Evolutionary conservation across 1,139 yeast genomes (phyloP), one percentile per base, ranked within the genome.

Genomic region (Spencermartinsiella ligniputridi): DNA sequence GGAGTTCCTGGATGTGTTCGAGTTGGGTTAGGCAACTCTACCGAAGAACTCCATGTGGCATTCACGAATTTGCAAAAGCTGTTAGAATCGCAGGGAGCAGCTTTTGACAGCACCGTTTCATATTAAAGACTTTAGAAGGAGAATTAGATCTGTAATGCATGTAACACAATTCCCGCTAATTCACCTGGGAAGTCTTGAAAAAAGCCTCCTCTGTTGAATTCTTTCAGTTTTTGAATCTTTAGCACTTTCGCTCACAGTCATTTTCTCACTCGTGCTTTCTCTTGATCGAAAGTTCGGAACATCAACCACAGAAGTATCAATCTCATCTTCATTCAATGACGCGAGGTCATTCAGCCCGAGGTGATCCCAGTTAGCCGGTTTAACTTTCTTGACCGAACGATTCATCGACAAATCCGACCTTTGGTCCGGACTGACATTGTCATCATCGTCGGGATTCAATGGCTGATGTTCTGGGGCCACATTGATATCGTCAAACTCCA

Each of bases 11-110:
- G 78, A 0, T 71, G 57, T 47, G 49, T 76, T 19, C 62, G 83
- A 34, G 57, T 78, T 20, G 83, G 82, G 0, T 76, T 71, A 52
- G 81, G 75, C n/a, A 78, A 77, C 53, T 56, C 67, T 9, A 54
- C 62, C 6, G 54, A 57, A 2, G 73, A 72, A 41, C 55, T 76
- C 22, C 34, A 27, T 8, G 42, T 48, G 8, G 72, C 71, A 0
- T 51, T 69, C 29, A 53, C 51, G 15, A 37, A 37, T 16, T 15
- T 37, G 8, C 33, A 38, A 39, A 47, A 15, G 16, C 33, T 37
- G 8, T 11, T 37, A 20, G 24, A 37, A 15, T 12, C 9, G 15
- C 5, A n/a, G 11, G 25, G 25, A 6, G 25, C 11, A 6, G 25
- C 11, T 6, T 22, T 22, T 22, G 25, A 6, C 25, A 11, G 11